These are phyloP conservation scores for Tulasnella sp. DNA, from an alignment of 768 basidiomycete species.

Conservation along the genomic window DNA sequence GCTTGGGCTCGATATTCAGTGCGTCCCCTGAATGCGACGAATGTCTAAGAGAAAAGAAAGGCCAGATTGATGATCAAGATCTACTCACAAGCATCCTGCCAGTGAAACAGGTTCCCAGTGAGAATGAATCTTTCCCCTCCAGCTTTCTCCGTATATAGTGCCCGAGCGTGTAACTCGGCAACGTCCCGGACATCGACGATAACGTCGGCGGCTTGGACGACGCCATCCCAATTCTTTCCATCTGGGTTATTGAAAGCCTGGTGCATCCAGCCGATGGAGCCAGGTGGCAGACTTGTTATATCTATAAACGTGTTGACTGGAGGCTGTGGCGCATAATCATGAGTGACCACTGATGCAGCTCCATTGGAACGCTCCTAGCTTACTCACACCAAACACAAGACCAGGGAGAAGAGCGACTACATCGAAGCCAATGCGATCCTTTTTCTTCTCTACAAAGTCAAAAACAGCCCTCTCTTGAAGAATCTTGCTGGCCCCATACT, in stretches of 20 bases:
- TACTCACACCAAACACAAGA: too few relatives aligned
- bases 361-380: too few relatives aligned
- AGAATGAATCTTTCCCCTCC: constrained; percentile 6
- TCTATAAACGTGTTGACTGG: too few relatives aligned
- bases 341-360: too few relatives aligned
- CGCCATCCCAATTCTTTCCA: not conserved
- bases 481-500: too few relatives aligned
- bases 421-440: too few relatives aligned
- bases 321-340: too few relatives aligned
- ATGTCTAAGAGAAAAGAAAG: not conserved
- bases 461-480: too few relatives aligned
- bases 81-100: not conserved
- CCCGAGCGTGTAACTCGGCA: not conserved
- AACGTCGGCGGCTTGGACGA: not conserved
- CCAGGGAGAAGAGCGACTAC: too few relatives aligned
- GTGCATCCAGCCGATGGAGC: too few relatives aligned
- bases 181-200: not conserved
- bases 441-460: too few relatives aligned
- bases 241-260: not conserved
- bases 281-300: too few relatives aligned
- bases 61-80: not conserved
- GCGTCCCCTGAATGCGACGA: not conserved
- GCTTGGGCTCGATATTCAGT: not conserved
- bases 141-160: not conserved
- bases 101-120: not conserved